These are phyloP conservation scores for Trametes gibbosa DNA, from an alignment of 768 basidiomycete genomes.

Conservation along the genomic window DNA sequence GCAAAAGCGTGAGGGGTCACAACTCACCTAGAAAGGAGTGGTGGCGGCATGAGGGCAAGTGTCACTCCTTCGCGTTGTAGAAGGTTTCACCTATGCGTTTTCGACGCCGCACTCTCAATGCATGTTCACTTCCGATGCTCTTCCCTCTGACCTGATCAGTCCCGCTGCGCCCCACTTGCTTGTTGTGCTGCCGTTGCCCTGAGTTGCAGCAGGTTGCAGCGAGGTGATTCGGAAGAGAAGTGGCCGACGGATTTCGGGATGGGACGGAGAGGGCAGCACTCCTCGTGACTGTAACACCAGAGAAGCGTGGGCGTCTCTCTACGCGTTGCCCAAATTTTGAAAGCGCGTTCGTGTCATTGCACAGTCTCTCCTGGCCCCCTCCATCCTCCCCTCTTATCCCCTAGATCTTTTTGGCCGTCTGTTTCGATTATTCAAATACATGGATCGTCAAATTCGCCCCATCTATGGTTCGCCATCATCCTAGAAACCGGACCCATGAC, in stretches of 20 bases:
- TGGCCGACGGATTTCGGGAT: constrained; percentile 14
- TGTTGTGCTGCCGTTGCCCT: neutral
- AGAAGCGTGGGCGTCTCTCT: constrained; percentile 11
- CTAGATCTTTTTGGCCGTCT: neutral
- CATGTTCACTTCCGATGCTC: neutral
- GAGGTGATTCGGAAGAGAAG: constrained; percentile 7
- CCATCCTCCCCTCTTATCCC: neutral
- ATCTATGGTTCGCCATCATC: constrained; percentile 63
- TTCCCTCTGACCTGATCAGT: neutral
- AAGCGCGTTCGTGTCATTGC: constrained; percentile 18
- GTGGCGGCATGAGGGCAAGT: constrained; percentile 42
- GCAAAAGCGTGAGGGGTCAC: constrained; percentile 1
- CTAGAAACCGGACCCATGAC: neutral
- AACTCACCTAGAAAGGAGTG: constrained; percentile 50
- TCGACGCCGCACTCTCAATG: neutral
- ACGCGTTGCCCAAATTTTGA: constrained; percentile 22
- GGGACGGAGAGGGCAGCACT: constrained; percentile 9
- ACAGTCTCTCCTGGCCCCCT: constrained; percentile 3
- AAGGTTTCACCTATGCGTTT: neutral
- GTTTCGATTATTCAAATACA: constrained; percentile 20
- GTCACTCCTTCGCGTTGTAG: neutral
- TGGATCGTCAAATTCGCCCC: constrained; percentile 82
- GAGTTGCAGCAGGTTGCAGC: neutral
- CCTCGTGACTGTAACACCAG: constrained; percentile 10
- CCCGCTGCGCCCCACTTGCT: neutral